Evolutionary conservation across 768 basidiomycete species (phyloP).

Genomic region (Hypholoma fasciculare): DNA sequence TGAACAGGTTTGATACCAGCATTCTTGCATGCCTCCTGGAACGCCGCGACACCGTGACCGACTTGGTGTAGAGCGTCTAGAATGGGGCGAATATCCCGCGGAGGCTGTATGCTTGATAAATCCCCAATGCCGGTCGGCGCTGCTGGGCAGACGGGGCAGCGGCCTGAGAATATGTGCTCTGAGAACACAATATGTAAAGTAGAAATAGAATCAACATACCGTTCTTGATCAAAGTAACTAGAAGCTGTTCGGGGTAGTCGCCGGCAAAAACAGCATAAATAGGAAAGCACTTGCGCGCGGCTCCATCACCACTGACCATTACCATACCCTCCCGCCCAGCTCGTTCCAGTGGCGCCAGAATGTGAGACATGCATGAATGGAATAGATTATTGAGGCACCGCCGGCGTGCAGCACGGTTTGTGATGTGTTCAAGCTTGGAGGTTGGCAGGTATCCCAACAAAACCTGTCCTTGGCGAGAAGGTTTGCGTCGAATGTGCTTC

Average conservation of each 20-base stretch:
- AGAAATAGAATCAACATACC: too few species aligned
- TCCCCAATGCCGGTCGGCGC: not conserved
- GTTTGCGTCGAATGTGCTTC: constrained; percentile 30
- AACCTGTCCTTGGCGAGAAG: constrained; percentile 28
- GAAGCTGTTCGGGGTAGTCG: not conserved
- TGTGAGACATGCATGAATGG: constrained; percentile 31
- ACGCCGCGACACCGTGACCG: too few species aligned
- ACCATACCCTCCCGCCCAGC: constrained; percentile 28
- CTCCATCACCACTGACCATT: constrained; percentile 31
- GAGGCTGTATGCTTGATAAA: not conserved
- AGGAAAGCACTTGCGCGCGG: constrained; percentile 17
- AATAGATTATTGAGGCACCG: constrained; percentile 27
- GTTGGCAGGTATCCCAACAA: constrained; percentile 40
- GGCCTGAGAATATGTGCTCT: too few species aligned
- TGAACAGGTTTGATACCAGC: constrained; percentile 6
- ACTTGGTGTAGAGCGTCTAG: not conserved
- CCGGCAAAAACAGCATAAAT: constrained; percentile 16
- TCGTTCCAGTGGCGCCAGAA: constrained; percentile 26
- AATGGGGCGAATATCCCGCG: not conserved
- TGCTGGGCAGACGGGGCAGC: not conserved
- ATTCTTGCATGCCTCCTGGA: too few species aligned
- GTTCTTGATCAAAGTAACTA: too few species aligned
- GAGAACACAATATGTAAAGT: too few species aligned
- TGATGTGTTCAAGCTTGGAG: constrained; percentile 21
- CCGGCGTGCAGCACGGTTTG: not conserved